A percentile compares a stretch with the other conserved stretches of the same genome.
These are phyloP conservation scores for Metroxylon sagu DNA, from an alignment of 176 grass and related monocot genomes.

Conservation along the genomic window DNA sequence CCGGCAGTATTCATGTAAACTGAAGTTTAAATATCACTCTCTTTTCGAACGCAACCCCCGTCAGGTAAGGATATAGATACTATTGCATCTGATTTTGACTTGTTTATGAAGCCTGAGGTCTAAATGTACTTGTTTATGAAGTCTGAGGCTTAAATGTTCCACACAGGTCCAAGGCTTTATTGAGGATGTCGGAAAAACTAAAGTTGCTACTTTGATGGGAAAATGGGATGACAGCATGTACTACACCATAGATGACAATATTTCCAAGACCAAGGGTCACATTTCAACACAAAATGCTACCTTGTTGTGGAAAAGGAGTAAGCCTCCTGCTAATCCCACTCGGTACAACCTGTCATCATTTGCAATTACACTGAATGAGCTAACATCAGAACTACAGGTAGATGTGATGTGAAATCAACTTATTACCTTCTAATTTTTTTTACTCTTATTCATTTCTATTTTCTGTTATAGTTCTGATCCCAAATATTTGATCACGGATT, in stretches of 20 bases:
- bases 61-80: constrained; percentile 41
- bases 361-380: constrained; percentile 81
- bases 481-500: constrained; percentile 21
- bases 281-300: constrained; percentile 30
- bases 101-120: neutral
- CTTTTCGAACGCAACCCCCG: constrained; percentile 68
- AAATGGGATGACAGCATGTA: constrained; percentile 77
- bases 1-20: constrained; percentile 55
- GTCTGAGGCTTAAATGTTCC: neutral
- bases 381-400: constrained; percentile 62
- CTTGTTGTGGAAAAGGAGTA: constrained; percentile 80
- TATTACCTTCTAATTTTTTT: constrained; percentile 11
- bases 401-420: constrained; percentile 13
- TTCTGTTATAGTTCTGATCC: constrained; percentile 14
- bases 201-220: constrained; percentile 57
- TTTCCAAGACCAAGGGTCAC: constrained; percentile 24
- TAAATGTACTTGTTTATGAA: no score
- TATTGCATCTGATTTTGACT: neutral
- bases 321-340: constrained; percentile 61
- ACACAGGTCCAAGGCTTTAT: constrained; percentile 64
- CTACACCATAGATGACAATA: constrained; percentile 34
- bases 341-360: constrained; percentile 85
- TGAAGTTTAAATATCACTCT: constrained; percentile 86
- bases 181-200: constrained; percentile 36
- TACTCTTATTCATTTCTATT: constrained; percentile 12